These are phyloP conservation scores for Pecoramyces ruminantium DNA, from an alignment of 192 early-diverging fungal genomes.

Conservation along the genomic window DNA sequence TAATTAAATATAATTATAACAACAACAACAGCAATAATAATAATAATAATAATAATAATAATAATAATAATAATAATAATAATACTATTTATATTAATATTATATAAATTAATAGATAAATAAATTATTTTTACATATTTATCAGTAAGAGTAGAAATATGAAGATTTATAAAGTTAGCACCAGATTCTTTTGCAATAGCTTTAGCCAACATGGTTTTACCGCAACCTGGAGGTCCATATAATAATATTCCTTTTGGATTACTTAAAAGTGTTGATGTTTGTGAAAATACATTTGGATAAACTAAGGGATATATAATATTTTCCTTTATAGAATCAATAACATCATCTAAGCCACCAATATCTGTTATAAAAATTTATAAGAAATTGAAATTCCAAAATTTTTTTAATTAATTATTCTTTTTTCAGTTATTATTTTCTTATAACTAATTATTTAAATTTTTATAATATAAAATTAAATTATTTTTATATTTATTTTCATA, in stretches of 20 bases:
- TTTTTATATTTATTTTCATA: neutral
- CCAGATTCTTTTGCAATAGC: conserved; percentile 93
- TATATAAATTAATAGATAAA: too few relatives aligned
- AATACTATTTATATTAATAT: too few relatives aligned
- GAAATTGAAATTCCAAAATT: too few relatives aligned
- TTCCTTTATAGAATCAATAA: conserved; percentile 80
- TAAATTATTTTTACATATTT: conserved; percentile 77
- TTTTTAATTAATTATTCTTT: too few relatives aligned
- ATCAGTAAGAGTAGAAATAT: conserved; percentile 88
- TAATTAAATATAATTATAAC: too few relatives aligned
- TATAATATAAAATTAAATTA: too few relatives aligned
- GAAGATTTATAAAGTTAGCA: conserved; percentile 95
- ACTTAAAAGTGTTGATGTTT: conserved; percentile 67
- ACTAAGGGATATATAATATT: conserved; percentile 90
- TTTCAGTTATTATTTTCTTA: too few relatives aligned
- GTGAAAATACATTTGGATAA: conserved; percentile 77
- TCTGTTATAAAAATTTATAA: too few relatives aligned
- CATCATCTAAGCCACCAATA: conserved; percentile 84
- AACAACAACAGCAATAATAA: too few relatives aligned
- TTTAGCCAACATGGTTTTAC: conserved; percentile 98
- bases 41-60: too few relatives aligned
- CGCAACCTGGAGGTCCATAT: conserved; percentile 91
- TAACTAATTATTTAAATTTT: too few relatives aligned
- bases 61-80: too few relatives aligned
- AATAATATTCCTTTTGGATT: conserved; percentile 87